Percentiles rank a stretch among this genome's conserved stretches.
Conservation (phyloP, 208 protist species). For the Leishmania martiniquensis region DNA sequence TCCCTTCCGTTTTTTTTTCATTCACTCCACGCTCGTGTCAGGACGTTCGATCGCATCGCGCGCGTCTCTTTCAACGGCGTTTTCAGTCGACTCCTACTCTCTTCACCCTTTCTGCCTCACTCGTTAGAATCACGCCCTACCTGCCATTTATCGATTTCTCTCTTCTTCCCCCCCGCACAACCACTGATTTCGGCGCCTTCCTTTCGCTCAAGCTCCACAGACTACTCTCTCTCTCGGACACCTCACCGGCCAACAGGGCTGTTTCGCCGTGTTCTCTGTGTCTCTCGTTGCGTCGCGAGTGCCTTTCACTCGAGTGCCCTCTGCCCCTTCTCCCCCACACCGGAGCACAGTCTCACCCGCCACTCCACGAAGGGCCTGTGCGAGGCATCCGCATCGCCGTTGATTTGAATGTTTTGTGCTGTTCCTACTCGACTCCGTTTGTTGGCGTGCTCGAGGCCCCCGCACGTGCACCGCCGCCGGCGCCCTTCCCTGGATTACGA, state of each 20-base stretch:
- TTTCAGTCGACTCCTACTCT: background rate
- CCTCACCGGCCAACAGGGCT: background rate
- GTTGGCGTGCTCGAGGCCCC: background rate
- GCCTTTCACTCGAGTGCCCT: background rate
- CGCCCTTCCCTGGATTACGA: background rate
- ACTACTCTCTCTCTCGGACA: background rate
- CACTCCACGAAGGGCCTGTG: background rate
- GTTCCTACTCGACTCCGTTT: background rate
- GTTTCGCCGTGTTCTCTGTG: background rate
- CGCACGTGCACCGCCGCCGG: background rate
- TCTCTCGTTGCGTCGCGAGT: background rate
- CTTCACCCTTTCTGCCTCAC: background rate
- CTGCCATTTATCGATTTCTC: background rate
- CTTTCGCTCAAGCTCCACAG: background rate
- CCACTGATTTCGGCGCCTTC: background rate
- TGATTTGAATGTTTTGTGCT: background rate
- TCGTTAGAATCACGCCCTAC: background rate
- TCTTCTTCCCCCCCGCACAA: background rate
- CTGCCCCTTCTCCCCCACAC: background rate
- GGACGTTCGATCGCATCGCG: background rate
- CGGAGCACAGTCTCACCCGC: background rate
- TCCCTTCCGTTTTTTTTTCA: background rate
- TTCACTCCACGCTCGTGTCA: background rate
- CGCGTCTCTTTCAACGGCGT: background rate
- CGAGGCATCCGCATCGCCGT: background rate